A percentile compares a stretch with the other conserved stretches of the same genome.
phyloP scores from a whole-genome alignment of 2,329 filamentous ascomycete genomes.

The Hypoxylon sp. region DNA sequence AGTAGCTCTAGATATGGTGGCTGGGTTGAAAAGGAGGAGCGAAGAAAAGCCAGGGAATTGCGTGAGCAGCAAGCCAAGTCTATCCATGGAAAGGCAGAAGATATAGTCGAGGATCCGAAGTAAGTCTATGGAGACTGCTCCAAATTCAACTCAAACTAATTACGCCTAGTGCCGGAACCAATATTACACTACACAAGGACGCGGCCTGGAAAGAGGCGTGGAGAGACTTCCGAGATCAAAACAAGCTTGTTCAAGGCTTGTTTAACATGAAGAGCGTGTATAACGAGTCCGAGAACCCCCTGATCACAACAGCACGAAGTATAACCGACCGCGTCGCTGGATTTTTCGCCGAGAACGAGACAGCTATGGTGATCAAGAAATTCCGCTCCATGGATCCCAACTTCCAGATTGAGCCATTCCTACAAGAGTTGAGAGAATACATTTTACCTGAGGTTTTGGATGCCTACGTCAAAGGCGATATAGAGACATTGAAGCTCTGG shows the following conservation, averaged over 20 bases:
- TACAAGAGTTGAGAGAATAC: slow-evolving; percentile 95
- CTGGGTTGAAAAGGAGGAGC: slow-evolving; percentile 96
- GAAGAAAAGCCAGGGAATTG: slow-evolving; percentile 78
- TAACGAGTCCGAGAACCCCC: slow-evolving; percentile 95
- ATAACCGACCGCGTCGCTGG: slow-evolving; percentile 93
- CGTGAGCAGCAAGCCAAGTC: slow-evolving; percentile 69
- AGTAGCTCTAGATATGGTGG: slow-evolving; percentile 96
- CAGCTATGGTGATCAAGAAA: slow-evolving; percentile 96
- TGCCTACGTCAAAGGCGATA: slow-evolving; percentile 96
- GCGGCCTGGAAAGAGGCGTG: slow-evolving; percentile 98
- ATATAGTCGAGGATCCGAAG: slow-evolving; percentile 85
- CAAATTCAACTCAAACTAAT: slow-evolving; percentile 36
- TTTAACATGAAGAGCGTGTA: slow-evolving; percentile 88
- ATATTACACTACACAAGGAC: slow-evolving; percentile 95
- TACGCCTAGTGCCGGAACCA: slow-evolving; percentile 81
- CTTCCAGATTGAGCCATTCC: slow-evolving; percentile 94
- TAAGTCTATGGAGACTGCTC: slow-evolving; percentile 58
- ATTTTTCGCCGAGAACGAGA: slow-evolving; percentile 99
- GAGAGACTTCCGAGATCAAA: slow-evolving; percentile 92
- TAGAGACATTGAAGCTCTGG: slow-evolving; percentile 91
- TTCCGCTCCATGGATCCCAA: slow-evolving; percentile 94
- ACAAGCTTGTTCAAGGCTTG: slow-evolving; percentile 85
- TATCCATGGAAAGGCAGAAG: slow-evolving; percentile 62
- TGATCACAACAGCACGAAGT: slow-evolving; percentile 90
- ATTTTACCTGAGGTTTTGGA: slow-evolving; percentile 97